A percentile compares a stretch with the other conserved stretches of the same genome.
Evolutionary conservation across 2,329 filamentous ascomycete species (phyloP).

Genomic region (Magnaporthales sp.): DNA sequence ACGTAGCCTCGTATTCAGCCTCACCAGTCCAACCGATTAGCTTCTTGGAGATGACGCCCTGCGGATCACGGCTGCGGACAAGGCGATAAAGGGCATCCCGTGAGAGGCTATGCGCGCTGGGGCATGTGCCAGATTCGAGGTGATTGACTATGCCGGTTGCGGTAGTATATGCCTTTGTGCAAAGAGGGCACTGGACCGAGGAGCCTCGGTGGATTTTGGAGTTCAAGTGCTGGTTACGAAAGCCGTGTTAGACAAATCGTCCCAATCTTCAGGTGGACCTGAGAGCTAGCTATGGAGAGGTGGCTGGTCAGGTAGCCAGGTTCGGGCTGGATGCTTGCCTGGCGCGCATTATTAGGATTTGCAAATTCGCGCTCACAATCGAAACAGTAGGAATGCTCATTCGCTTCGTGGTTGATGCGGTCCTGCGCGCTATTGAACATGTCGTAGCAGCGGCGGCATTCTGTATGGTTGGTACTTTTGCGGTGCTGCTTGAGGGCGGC

Average conservation of each 20-base stretch:
- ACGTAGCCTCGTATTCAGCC: conserved; percentile 26
- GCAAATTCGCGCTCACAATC: neutral
- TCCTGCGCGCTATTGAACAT: neutral
- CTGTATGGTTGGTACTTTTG: neutral
- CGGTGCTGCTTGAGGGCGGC: neutral
- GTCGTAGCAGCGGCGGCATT: neutral
- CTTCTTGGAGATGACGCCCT: conserved; percentile 40
- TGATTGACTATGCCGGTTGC: conserved; percentile 48
- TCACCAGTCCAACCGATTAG: conserved; percentile 35
- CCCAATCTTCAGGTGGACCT: no score
- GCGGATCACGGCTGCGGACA: conserved; percentile 35
- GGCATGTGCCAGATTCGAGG: conserved; percentile 46
- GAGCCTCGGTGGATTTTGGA: conserved; percentile 38
- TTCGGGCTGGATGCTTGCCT: no score
- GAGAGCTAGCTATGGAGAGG: no score
- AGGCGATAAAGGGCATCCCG: conserved; percentile 37
- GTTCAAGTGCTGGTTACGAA: conserved; percentile 39
- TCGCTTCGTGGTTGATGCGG: neutral
- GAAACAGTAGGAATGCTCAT: neutral
- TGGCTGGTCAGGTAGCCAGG: no score
- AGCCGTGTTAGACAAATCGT: no score
- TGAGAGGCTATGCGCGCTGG: conserved; percentile 31
- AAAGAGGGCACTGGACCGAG: conserved; percentile 45
- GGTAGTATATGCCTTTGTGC: conserved; percentile 32
- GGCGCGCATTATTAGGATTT: neutral